A percentile compares a stretch with the other conserved stretches of the same genome.
phyloP scores from a whole-genome alignment of 2,329 filamentous ascomycete genomes.

The Fusarium floridanum region DNA sequence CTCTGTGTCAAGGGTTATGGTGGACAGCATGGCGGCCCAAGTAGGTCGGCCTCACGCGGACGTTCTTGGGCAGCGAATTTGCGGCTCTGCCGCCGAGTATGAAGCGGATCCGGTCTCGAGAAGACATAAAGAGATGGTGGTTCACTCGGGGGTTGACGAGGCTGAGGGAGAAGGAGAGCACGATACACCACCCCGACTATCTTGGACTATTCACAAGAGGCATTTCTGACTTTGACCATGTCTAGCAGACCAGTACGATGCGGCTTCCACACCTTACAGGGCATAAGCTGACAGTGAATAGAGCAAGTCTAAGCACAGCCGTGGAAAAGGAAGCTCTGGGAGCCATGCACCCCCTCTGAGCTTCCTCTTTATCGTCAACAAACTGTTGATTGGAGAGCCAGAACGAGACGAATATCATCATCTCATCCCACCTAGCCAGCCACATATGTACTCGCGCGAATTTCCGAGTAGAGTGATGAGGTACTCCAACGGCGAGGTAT shows the following conservation, averaged over 20 bases:
- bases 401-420: constrained; percentile 38
- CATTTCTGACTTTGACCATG: constrained; percentile 8
- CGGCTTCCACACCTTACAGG: too few species aligned
- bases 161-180: neutral
- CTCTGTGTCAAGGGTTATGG: neutral
- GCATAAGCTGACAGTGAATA: constrained; percentile 16
- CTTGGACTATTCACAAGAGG: neutral
- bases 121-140: constrained; percentile 36
- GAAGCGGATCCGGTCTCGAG: neutral
- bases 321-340: constrained; percentile 21
- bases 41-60: constrained; percentile 25
- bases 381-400: constrained; percentile 44
- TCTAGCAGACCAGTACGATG: constrained; percentile 20
- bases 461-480: constrained; percentile 52
- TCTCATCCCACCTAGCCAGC: constrained; percentile 46
- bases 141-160: neutral
- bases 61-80: constrained; percentile 44
- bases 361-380: constrained; percentile 58
- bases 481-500: constrained; percentile 50
- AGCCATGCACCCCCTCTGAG: constrained; percentile 25
- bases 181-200: neutral
- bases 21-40: constrained; percentile 43
- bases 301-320: constrained; percentile 17
- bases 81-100: constrained; percentile 35
- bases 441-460: constrained; percentile 46